A percentile compares a stretch with the other conserved stretches of the same genome.
These are phyloP conservation scores for Sphagnum fallax DNA, from an alignment of 228 moss, liverwort and hornwort species.

Conservation along the genomic window DNA sequence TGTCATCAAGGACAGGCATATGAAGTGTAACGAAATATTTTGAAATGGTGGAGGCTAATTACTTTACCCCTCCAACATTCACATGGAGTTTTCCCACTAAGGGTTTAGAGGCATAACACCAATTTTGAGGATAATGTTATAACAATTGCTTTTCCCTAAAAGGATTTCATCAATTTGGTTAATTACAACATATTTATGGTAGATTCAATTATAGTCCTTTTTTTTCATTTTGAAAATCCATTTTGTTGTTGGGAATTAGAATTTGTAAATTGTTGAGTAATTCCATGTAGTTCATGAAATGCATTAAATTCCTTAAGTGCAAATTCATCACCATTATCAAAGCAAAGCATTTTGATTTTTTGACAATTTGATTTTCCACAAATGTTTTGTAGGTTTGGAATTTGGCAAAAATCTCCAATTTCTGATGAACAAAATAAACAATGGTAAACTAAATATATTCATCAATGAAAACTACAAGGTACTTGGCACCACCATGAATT, in stretches of 20 bases:
- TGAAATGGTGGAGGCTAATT: background rate
- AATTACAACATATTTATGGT: background rate
- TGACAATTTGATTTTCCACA: background rate
- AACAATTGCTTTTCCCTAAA: slow-evolving; percentile 6
- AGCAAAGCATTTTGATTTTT: background rate
- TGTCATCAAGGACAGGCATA: slow-evolving; percentile 4
- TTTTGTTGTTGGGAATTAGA: background rate
- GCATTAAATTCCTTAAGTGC: background rate
- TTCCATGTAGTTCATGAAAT: background rate
- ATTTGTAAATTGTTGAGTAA: background rate
- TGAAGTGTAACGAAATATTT: background rate
- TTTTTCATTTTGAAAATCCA: background rate
- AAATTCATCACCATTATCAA: background rate
- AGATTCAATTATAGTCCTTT: background rate
- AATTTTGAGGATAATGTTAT: background rate
- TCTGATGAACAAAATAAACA: background rate
- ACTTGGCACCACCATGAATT: background rate
- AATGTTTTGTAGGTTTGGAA: background rate
- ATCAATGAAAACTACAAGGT: background rate
- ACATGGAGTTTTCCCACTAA: background rate
- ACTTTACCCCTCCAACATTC: background rate
- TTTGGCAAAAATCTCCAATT: background rate
- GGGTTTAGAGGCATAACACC: background rate
- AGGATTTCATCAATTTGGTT: background rate
- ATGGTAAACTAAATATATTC: background rate